phyloP scores from a whole-genome alignment of 2,329 filamentous ascomycete genomes.

The Xylaria sp. region DNA sequence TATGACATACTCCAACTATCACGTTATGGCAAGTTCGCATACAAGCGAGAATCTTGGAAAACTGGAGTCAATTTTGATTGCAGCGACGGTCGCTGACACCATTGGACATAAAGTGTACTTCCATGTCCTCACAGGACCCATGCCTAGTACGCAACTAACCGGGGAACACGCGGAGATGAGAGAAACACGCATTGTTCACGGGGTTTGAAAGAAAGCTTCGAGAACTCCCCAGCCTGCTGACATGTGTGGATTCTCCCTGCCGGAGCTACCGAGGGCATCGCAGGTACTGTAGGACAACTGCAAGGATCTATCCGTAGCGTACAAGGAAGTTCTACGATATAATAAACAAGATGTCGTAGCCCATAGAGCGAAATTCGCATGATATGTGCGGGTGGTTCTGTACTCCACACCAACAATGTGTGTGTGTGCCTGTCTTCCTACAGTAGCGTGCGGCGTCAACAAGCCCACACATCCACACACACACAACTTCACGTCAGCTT shows the following conservation, averaged over 20 bases:
- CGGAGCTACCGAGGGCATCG: conserved; percentile 20
- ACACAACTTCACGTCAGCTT: neutral
- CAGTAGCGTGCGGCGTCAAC: neutral
- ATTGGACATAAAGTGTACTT: neutral
- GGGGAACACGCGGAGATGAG: neutral
- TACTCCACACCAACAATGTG: neutral
- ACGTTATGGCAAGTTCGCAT: no score
- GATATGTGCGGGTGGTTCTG: neutral
- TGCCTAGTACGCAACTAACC: no score
- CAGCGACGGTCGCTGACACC: no score
- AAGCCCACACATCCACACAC: neutral
- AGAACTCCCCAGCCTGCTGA: neutral
- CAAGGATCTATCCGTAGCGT: conserved; percentile 5
- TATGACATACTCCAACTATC: no score
- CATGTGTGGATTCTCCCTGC: conserved; percentile 1
- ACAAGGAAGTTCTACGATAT: neutral
- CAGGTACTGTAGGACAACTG: conserved; percentile 7
- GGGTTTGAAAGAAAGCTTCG: conserved; percentile 2
- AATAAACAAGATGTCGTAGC: neutral
- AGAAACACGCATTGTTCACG: neutral
- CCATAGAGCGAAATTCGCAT: neutral
- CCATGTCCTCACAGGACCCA: no score
- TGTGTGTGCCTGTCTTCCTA: no score
- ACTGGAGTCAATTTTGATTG: no score
- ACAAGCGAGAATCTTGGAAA: no score